phyloP scores from a whole-genome alignment of 495 filamentous ascomycete species.

The Tuber calosporum region DNA sequence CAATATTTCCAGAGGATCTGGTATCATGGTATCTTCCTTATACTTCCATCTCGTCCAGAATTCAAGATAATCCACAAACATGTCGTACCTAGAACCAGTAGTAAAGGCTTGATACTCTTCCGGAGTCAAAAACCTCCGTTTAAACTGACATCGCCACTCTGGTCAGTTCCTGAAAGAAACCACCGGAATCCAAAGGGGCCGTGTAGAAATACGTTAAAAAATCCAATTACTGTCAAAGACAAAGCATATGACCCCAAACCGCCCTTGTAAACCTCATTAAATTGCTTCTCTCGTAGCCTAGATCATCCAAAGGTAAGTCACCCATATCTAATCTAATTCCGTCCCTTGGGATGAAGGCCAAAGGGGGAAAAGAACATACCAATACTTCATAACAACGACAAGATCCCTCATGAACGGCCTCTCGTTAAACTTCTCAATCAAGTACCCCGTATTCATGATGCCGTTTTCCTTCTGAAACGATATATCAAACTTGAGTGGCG shows the following conservation, averaged over 20 bases:
- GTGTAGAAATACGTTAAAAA: constrained; percentile 23
- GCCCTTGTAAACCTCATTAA: constrained; percentile 27
- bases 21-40: neutral
- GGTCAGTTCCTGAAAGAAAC: constrained; percentile 3
- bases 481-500: constrained; percentile 21
- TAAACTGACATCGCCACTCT: neutral
- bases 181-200: neutral
- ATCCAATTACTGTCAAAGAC: constrained; percentile 28
- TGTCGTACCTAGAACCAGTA: neutral
- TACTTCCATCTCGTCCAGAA: neutral
- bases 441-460: constrained; percentile 25
- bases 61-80: neutral
- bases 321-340: neutral
- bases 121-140: neutral
- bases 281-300: constrained; percentile 24
- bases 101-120: neutral
- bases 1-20: neutral
- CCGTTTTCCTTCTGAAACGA: constrained; percentile 23
- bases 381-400: constrained; percentile 33
- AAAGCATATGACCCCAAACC: constrained; percentile 29
- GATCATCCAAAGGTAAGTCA: neutral
- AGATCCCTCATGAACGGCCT: constrained; percentile 33
- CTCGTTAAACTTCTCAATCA: constrained; percentile 16
- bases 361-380: constrained; percentile 7
- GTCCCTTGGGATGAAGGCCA: neutral